Evolutionary conservation across 495 filamentous ascomycete genomes (phyloP).

Genomic region (Saxispiralis lemnorum): DNA sequence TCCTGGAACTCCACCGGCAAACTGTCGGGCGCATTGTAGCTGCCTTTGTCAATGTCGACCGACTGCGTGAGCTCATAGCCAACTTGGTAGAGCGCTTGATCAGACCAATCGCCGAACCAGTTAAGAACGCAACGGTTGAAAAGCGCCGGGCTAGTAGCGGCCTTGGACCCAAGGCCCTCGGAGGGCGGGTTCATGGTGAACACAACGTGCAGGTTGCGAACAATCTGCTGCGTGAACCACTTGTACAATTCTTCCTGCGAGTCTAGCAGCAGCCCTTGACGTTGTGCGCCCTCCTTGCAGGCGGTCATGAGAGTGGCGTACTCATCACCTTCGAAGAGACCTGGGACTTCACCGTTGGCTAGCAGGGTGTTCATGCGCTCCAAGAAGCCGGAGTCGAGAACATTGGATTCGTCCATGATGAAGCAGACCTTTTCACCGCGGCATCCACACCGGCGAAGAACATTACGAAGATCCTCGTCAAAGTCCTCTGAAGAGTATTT

Average conservation of each 20-base stretch:
- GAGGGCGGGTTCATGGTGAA: slow-evolving; percentile 99
- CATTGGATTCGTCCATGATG: slow-evolving; percentile 98
- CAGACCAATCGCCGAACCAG: slow-evolving; percentile 99
- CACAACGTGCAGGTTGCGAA: slow-evolving; percentile 96
- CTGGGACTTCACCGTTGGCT: slow-evolving; percentile 93
- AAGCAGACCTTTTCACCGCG: slow-evolving; percentile 99
- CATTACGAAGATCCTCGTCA: slow-evolving; percentile 87
- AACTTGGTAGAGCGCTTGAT: slow-evolving; percentile 96
- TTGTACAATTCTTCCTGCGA: slow-evolving; percentile 98
- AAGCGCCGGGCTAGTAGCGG: slow-evolving; percentile 86
- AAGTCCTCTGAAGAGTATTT: slow-evolving; percentile 98
- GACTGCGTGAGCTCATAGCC: slow-evolving; percentile 88
- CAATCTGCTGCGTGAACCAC: slow-evolving; percentile 98
- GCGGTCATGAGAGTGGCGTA: slow-evolving; percentile 92
- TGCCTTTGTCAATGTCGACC: slow-evolving; percentile 75
- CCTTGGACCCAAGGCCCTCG: slow-evolving; percentile 84
- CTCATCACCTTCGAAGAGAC: slow-evolving; percentile 94
- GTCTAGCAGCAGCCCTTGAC: slow-evolving; percentile 84
- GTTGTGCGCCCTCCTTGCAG: slow-evolving; percentile 93
- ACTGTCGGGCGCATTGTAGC: slow-evolving; percentile 72
- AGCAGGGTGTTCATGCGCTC: slow-evolving; percentile 98
- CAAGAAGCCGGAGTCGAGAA: slow-evolving; percentile 93
- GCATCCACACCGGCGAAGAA: slow-evolving; percentile 83
- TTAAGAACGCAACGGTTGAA: slow-evolving; percentile 99
- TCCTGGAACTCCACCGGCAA: slow-evolving; percentile 83